A percentile compares a stretch with the other conserved stretches of the same genome.
Conservation (phyloP, 2,329 filamentous ascomycete species). For the Penicillium rolfsii region DNA sequence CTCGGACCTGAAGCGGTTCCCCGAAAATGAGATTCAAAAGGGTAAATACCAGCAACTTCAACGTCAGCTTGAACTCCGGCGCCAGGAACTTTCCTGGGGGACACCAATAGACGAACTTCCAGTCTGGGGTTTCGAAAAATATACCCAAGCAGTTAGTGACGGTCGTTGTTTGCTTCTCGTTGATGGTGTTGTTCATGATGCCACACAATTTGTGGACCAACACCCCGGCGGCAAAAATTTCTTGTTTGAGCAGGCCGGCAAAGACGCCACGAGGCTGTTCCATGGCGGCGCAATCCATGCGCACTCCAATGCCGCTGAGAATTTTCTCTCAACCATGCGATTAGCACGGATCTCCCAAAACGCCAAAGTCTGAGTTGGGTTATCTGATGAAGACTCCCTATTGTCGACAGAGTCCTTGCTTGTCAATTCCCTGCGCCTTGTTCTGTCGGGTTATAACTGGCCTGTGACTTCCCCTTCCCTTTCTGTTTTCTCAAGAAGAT, state of each 20-base stretch:
- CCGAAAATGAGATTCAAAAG: conserved; percentile 5
- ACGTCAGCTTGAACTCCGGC: not conserved
- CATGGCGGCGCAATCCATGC: conserved; percentile 4
- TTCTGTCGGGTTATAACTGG: no score
- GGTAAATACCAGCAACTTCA: conserved; percentile 4
- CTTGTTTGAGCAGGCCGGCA: conserved; percentile 2
- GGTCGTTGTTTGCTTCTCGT: not conserved
- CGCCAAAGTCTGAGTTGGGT: no score
- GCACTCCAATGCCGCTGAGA: conserved; percentile 5
- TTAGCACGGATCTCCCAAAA: not conserved
- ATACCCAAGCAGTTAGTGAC: not conserved
- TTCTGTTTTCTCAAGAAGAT: no score
- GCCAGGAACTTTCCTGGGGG: not conserved
- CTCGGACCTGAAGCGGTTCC: conserved; percentile 5
- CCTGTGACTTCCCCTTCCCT: no score
- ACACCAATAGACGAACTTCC: conserved; percentile 1
- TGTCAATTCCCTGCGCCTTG: no score
- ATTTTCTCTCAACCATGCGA: conserved; percentile 8
- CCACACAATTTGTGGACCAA: not conserved
- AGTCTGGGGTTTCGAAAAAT: not conserved
- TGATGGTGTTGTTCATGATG: conserved; percentile 5
- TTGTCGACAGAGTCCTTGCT: no score
- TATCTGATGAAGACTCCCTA: no score
- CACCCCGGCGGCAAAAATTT: not conserved
- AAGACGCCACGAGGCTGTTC: conserved; percentile 3